These are phyloP conservation scores for Beta vulgaris DNA, from an alignment of 148 eudicot species.

Conservation along the genomic window DNA sequence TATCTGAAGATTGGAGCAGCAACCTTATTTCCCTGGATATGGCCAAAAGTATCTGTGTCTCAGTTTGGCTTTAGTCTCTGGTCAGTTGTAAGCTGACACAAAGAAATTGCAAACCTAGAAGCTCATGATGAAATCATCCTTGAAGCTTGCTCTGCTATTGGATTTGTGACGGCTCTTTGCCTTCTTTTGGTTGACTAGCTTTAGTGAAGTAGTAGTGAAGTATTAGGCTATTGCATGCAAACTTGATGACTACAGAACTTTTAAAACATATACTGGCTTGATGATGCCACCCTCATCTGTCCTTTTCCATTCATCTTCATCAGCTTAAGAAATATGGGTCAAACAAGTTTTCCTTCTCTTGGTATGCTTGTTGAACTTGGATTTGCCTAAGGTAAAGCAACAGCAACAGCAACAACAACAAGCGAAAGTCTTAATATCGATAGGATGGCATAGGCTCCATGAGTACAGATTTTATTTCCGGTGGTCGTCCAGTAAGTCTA, in stretches of 20 bases:
- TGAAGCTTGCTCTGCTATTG: neutral
- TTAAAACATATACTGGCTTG: neutral
- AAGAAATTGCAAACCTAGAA: neutral
- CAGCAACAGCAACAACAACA: too few relatives aligned
- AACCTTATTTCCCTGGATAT: neutral
- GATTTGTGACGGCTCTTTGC: neutral
- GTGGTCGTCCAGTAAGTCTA: too few relatives aligned
- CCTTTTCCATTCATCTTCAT: neutral
- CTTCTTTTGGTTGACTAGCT: neutral
- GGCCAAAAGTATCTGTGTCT: neutral
- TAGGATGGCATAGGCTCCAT: too few relatives aligned
- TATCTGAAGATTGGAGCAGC: too few relatives aligned
- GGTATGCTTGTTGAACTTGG: neutral
- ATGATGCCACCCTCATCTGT: neutral
- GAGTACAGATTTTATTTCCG: too few relatives aligned
- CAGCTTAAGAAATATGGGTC: neutral
- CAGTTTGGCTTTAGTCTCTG: neutral
- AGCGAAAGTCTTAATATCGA: too few relatives aligned
- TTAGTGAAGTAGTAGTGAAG: neutral
- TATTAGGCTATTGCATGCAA: neutral
- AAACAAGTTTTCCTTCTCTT: neutral
- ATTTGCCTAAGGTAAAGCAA: neutral
- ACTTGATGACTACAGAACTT: neutral
- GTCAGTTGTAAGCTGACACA: neutral
- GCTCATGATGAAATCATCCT: neutral